Evolutionary conservation across 1,284 basidiomycete genomes (phyloP), one percentile per base, ranked within the genome.

Genomic region (Trametes polyzona): DNA sequence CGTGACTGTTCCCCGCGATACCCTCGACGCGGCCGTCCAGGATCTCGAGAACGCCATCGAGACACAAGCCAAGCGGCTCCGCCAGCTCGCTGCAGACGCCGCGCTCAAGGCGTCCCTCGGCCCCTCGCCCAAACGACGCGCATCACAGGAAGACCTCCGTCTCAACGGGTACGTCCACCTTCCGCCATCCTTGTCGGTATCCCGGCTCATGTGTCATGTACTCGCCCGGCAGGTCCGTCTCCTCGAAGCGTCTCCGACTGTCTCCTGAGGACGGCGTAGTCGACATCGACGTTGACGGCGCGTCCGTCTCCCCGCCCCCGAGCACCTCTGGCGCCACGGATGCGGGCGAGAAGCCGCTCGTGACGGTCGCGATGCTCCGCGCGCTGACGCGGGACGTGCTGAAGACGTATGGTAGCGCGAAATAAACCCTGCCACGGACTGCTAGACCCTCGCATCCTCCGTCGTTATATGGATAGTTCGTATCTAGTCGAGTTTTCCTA

Each of bases 281-380:
- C 47, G 53, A 58, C 7, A 37, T 50, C 9, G 57, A 46, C 3
- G 32, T 50, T 16, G 59, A 67, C 47, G 69, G 63, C 1, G 24
- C 44, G 33, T 61, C 67, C 17, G 58, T 64, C 2, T 73, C 81
- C 33, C 68, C 76, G 40, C 65, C 73, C 37, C 58, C 76, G 48
- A 67, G 76, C 72, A 79, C 67, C 12, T 65, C 73, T 39, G 70
- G 67, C 1, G 64, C 71, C 9, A 68, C 67, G 8, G 68, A 66
- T 27, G 56, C 64, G 4, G 61, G 64, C 36, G 68, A 65, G 29
- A 66, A 71, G 42, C 69, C 76, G 5, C 64, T 74, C 16, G 78
- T 90, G 19, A 89, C 87, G 1, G 74, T 83, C 24, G 82, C 83
- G n/a, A 90, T 90, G 88, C 70, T 90, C 41, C 81, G 86, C 47